A percentile compares a stretch with the other conserved stretches of the same genome.
phyloP scores from a whole-genome alignment of 768 basidiomycete genomes.

The Boletus edulis region DNA sequence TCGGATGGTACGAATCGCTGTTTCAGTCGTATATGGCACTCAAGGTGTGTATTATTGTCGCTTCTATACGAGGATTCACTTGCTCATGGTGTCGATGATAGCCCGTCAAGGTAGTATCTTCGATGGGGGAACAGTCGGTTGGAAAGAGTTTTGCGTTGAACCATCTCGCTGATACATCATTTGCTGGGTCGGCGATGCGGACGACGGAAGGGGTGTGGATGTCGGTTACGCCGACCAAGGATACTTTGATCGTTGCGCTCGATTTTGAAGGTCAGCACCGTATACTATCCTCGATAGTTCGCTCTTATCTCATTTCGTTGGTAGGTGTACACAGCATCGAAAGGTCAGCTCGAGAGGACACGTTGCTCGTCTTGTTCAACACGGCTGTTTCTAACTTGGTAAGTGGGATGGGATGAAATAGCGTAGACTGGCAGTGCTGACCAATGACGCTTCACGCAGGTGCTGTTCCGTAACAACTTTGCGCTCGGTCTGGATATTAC shows the following conservation, averaged over 20 bases:
- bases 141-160: slow-evolving; percentile 61
- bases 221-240: slow-evolving; percentile 60
- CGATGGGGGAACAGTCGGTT: slow-evolving; percentile 68
- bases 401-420: slow-evolving; percentile 4
- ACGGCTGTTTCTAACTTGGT: slow-evolving; percentile 65
- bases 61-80: fast-evolving
- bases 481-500: slow-evolving; percentile 60
- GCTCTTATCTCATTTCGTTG: background rate
- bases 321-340: slow-evolving; percentile 62
- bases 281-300: background rate
- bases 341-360: slow-evolving; percentile 61
- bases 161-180: slow-evolving; percentile 62
- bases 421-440: background rate
- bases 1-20: slow-evolving; percentile 66
- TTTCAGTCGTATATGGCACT: slow-evolving; percentile 61
- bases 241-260: slow-evolving; percentile 52
- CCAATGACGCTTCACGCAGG: slow-evolving; percentile 32
- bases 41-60: slow-evolving; percentile 36
- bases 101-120: slow-evolving; percentile 65
- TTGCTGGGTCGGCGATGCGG: slow-evolving; percentile 65
- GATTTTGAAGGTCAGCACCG: slow-evolving; percentile 55
- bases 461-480: slow-evolving; percentile 65
- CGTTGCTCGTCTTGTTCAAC: slow-evolving; percentile 61
- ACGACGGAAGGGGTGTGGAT: slow-evolving; percentile 70
- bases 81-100: slow-evolving; percentile 16